A percentile compares a stretch with the other conserved stretches of the same genome.
These are phyloP conservation scores for Ceratobasidium sp. DNA, from an alignment of 1,284 basidiomycete species.

Conservation along the genomic window DNA sequence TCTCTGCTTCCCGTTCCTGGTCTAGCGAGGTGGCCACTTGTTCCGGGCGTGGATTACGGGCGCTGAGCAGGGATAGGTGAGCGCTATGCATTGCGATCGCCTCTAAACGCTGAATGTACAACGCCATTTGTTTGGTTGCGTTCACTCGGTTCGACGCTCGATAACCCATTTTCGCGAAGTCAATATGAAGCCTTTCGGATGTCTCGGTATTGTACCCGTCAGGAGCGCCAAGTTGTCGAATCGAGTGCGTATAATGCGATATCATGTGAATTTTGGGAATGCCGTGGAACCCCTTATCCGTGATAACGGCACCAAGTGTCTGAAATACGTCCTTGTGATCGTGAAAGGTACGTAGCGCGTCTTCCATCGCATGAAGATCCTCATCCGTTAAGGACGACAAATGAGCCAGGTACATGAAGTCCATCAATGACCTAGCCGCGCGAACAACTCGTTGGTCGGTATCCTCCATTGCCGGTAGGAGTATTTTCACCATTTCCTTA, in stretches of 20 bases:
- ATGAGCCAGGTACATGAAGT: constrained; percentile 56
- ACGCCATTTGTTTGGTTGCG: constrained; percentile 47
- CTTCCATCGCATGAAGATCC: constrained; percentile 53
- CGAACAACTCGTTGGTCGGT: constrained; percentile 35
- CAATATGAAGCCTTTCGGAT: constrained; percentile 49
- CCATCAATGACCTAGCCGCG: constrained; percentile 53
- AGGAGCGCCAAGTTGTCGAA: constrained; percentile 53
- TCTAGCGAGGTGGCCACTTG: neutral
- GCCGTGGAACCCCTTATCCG: constrained; percentile 54
- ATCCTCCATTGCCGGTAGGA: constrained; percentile 55
- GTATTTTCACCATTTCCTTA: constrained; percentile 56
- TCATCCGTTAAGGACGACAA: constrained; percentile 52
- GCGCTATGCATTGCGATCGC: constrained; percentile 41
- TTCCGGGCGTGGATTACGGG: neutral
- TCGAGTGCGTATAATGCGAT: constrained; percentile 40
- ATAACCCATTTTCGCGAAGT: constrained; percentile 45
- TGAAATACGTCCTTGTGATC: constrained; percentile 56
- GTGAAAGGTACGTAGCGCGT: constrained; percentile 55
- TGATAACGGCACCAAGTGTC: constrained; percentile 48
- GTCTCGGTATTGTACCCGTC: constrained; percentile 45
- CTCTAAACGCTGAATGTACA: constrained; percentile 30
- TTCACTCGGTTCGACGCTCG: constrained; percentile 44
- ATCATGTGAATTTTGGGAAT: constrained; percentile 60
- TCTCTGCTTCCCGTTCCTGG: neutral
- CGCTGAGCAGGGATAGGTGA: neutral